Evolutionary conservation across 139 green algal species (phyloP).

Genomic region (Dunaliella primolecta): DNA sequence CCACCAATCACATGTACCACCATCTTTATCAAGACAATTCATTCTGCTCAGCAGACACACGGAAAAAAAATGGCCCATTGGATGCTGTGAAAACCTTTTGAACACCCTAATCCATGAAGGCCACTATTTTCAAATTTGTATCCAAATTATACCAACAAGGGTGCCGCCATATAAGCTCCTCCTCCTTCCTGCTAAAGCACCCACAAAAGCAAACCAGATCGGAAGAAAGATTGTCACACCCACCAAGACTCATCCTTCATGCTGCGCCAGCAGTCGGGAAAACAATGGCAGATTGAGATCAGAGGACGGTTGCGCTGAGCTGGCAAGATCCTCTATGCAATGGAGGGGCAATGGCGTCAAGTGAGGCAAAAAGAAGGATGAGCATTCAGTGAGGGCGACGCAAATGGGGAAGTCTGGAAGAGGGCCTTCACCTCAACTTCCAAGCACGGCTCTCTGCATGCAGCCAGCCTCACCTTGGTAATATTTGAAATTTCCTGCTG

Average conservation of each 20-base stretch:
- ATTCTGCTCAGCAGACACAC: too few relatives aligned
- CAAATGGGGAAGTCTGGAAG: neutral
- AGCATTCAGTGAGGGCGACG: neutral
- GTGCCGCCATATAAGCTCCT: neutral
- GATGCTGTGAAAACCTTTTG: neutral
- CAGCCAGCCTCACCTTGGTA: neutral
- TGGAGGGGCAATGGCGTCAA: neutral
- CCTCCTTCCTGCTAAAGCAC: neutral
- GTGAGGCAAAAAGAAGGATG: neutral
- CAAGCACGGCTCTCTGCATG: neutral
- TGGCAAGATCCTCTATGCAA: neutral
- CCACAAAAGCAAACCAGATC: neutral
- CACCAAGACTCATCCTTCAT: neutral
- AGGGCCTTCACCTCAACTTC: neutral
- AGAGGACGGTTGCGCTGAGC: neutral
- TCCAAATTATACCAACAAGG: too few relatives aligned
- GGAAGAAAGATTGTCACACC: neutral
- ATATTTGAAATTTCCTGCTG: neutral
- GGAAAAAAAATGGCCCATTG: neutral
- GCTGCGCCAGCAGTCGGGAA: slow-evolving; percentile 9
- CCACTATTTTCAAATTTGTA: too few relatives aligned
- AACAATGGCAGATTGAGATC: neutral
- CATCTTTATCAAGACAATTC: neutral
- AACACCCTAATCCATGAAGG: neutral
- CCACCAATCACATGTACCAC: too few relatives aligned